Conservation (phyloP, 2,329 filamentous ascomycete species). For the Colletotrichum sp. region DNA sequence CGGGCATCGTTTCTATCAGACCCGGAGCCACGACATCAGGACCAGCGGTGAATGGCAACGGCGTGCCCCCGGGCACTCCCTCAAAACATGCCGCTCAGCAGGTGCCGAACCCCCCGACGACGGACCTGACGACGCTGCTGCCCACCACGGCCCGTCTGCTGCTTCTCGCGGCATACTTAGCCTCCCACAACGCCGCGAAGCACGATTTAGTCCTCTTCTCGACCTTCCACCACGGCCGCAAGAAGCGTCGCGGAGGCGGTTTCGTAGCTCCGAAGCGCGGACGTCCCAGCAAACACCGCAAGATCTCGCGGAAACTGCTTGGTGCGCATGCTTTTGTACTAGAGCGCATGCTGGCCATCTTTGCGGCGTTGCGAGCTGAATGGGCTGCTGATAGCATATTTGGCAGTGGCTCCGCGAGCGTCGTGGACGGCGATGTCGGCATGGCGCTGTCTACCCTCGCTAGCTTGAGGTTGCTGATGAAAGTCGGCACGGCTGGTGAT, state of each 20-base stretch:
- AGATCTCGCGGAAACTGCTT: slow-evolving; percentile 78
- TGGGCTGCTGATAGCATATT: slow-evolving; percentile 47
- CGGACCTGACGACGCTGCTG: slow-evolving; percentile 60
- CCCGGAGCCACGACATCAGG: not conserved
- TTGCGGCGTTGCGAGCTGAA: slow-evolving; percentile 67
- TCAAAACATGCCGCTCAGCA: slow-evolving; percentile 8
- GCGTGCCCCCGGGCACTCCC: not conserved
- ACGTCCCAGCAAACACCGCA: slow-evolving; percentile 61
- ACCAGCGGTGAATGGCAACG: not conserved
- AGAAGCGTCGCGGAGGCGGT: slow-evolving; percentile 55
- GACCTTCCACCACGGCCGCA: slow-evolving; percentile 64
- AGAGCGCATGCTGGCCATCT: slow-evolving; percentile 80
- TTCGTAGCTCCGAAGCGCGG: slow-evolving; percentile 34
- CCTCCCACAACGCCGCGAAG: slow-evolving; percentile 79
- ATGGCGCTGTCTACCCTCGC: slow-evolving; percentile 75
- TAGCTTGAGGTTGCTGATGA: slow-evolving; percentile 71
- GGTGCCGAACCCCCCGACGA: not conserved
- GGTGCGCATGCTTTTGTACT: slow-evolving; percentile 79
- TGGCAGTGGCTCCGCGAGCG: slow-evolving; percentile 39
- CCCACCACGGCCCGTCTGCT: slow-evolving; percentile 77
- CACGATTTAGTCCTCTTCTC: slow-evolving; percentile 79
- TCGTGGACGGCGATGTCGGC: slow-evolving; percentile 60
- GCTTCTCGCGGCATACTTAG: slow-evolving; percentile 79
- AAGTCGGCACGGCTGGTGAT: slow-evolving; percentile 67
- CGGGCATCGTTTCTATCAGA: slow-evolving; percentile 56